Percentiles rank a stretch among this genome's conserved stretches.
phyloP scores from a whole-genome alignment of 2,329 filamentous ascomycete species.

The Cucurbitaria berberidis region DNA sequence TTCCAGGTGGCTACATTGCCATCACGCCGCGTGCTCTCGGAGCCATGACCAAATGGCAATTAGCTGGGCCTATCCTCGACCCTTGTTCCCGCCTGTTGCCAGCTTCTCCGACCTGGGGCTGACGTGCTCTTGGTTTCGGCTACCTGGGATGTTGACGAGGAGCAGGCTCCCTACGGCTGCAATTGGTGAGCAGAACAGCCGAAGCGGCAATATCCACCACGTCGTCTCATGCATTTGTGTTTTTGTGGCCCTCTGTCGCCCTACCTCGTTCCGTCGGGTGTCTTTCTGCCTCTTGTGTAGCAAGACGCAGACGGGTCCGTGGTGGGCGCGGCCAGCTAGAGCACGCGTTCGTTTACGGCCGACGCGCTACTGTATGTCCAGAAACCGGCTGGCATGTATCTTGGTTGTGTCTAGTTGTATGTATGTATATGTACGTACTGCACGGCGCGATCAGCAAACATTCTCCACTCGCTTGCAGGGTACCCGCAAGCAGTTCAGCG shows the following conservation, averaged over 20 bases:
- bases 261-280: constrained; percentile 6
- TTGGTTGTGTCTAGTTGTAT: too few relatives aligned
- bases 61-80: constrained; percentile 27
- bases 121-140: constrained; percentile 41
- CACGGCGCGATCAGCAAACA: constrained; percentile 45
- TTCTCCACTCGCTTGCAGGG: constrained; percentile 45
- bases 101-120: constrained; percentile 31
- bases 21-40: constrained; percentile 19
- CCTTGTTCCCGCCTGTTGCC: constrained; percentile 26
- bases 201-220: constrained; percentile 18
- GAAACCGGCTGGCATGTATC: constrained; percentile 39
- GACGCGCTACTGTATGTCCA: constrained; percentile 28
- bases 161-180: constrained; percentile 13
- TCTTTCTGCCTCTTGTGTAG: constrained; percentile 5
- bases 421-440: constrained; percentile 29
- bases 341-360: constrained; percentile 29
- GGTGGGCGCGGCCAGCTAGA: constrained; percentile 32
- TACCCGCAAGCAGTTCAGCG: constrained; percentile 32
- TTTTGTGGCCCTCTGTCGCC: neutral
- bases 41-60: constrained; percentile 11
- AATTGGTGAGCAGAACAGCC: constrained; percentile 26
- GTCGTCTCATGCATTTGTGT: constrained; percentile 17
- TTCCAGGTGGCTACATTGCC: constrained; percentile 15
- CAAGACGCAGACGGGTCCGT: constrained; percentile 21
- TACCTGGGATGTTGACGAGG: constrained; percentile 26